These are phyloP conservation scores for Xylariaceae sp. DNA, from an alignment of 2,329 filamentous ascomycete species.

Conservation along the genomic window DNA sequence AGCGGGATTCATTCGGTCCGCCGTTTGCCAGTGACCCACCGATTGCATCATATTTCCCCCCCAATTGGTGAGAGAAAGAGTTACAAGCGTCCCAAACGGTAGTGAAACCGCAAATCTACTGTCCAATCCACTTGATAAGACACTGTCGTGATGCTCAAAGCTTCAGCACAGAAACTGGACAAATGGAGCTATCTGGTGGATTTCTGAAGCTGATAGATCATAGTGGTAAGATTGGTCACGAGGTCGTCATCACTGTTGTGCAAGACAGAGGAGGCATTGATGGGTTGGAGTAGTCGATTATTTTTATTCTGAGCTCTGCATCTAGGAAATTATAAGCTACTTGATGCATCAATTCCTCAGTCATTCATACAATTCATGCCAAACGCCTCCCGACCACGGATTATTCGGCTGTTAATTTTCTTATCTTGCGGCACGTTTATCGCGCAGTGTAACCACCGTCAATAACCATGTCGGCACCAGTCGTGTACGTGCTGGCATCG, in stretches of 20 bases:
- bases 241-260: no score
- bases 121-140: no score
- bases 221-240: no score
- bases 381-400: slow-evolving; percentile 10
- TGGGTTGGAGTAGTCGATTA: slow-evolving; percentile 1
- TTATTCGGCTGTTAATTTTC: neutral
- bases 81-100: no score
- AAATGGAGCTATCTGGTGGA: no score
- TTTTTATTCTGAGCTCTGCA: slow-evolving; percentile 7
- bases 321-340: neutral
- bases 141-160: no score
- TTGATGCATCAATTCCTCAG: neutral
- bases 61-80: no score
- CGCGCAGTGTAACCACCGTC: slow-evolving; percentile 68
- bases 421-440: slow-evolving; percentile 21
- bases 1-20: no score
- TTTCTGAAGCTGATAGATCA: no score
- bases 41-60: slow-evolving; percentile 15
- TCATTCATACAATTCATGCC: neutral
- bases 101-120: no score
- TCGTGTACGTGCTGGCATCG: slow-evolving; percentile 78
- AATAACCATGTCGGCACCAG: slow-evolving; percentile 72
- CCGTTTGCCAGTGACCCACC: neutral
- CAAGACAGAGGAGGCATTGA: no score
- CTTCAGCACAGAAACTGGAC: no score